Evolutionary conservation across 192 early-diverging fungal species (phyloP).

Genomic region (Haplosporangium gracile): DNA sequence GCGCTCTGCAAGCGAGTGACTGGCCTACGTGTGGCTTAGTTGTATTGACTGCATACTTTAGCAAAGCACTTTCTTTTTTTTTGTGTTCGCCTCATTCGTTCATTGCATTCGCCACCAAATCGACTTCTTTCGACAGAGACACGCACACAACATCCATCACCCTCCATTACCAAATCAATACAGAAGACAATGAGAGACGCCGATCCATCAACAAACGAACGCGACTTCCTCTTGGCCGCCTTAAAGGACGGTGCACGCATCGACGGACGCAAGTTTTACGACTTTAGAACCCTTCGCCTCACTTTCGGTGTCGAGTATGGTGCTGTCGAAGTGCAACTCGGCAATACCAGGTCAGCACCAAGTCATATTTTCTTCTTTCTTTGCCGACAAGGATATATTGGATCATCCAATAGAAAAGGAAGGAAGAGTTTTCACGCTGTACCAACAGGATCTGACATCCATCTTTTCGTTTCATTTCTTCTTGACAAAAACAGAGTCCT

Average conservation of each 20-base stretch:
- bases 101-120: constrained; percentile 5
- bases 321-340: constrained; percentile 82
- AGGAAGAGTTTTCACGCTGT: background rate
- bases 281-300: constrained; percentile 78
- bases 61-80: constrained; percentile 5
- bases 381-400: background rate
- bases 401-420: background rate
- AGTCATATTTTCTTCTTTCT: background rate
- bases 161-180: background rate
- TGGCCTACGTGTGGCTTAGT: constrained; percentile 2
- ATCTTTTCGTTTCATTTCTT: background rate
- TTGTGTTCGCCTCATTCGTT: background rate
- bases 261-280: constrained; percentile 84
- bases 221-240: constrained; percentile 79
- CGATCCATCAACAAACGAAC: constrained; percentile 80
- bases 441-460: background rate
- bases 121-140: background rate
- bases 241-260: constrained; percentile 77
- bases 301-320: constrained; percentile 79
- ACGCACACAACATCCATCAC: background rate
- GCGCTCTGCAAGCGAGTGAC: background rate
- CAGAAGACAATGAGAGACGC: constrained; percentile 55
- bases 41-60: background rate
- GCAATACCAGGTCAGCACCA: constrained; percentile 77
- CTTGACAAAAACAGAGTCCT: constrained; percentile 62